Percentiles rank a stretch among this genome's conserved stretches.
phyloP scores from a whole-genome alignment of 257 asterid genomes.

The Solanum etuberosum region DNA sequence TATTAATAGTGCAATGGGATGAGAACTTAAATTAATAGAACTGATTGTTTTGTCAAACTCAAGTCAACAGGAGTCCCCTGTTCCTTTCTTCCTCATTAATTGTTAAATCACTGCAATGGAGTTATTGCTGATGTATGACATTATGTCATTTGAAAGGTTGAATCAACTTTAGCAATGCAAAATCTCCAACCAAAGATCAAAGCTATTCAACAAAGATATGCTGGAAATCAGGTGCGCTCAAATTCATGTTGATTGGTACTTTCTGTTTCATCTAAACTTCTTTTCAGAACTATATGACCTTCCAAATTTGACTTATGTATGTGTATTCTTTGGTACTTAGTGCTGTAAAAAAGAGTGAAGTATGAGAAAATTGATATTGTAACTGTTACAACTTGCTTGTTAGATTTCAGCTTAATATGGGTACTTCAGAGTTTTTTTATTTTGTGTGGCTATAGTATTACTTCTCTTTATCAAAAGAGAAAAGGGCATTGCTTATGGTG shows the following conservation, averaged over 20 bases:
- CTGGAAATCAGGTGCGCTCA: slow-evolving; percentile 82
- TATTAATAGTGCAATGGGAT: neutral
- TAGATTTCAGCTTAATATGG: neutral
- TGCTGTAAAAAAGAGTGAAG: neutral
- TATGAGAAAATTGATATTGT: neutral
- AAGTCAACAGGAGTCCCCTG: neutral
- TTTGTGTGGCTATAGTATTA: neutral
- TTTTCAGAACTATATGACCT: neutral
- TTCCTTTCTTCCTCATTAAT: neutral
- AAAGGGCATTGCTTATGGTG: neutral
- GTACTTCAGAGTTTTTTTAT: neutral
- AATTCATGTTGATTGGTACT: neutral
- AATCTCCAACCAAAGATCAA: slow-evolving; percentile 97
- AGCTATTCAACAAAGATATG: slow-evolving; percentile 95
- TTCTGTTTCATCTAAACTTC: neutral
- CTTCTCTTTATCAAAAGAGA: neutral
- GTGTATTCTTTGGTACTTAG: neutral
- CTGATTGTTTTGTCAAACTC: neutral
- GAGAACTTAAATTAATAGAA: neutral
- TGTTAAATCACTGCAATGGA: neutral
- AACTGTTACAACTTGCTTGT: neutral
- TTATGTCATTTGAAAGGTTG: slow-evolving; percentile 46
- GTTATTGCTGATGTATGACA: slow-evolving; percentile 1
- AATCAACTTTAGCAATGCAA: slow-evolving; percentile 97
- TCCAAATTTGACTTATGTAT: neutral